Conservation (phyloP, 768 basidiomycete species). For the Crassisporium funariophilum region DNA sequence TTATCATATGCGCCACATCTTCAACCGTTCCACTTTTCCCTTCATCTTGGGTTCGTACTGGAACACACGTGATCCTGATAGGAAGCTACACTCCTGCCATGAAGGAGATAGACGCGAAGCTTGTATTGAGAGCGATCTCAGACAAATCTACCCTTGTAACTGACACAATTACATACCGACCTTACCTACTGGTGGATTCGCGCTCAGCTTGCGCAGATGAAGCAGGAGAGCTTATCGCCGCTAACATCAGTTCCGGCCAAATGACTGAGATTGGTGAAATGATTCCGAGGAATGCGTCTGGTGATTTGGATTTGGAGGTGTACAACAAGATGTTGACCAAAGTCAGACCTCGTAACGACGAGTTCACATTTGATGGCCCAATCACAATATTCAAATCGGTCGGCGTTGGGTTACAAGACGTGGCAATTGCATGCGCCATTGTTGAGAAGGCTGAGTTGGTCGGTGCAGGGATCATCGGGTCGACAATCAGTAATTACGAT, state of each 20-base stretch:
- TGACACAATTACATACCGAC: background rate
- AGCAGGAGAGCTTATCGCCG: conserved; percentile 80
- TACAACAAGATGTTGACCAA: conserved; percentile 6
- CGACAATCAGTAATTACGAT: conserved; percentile 48
- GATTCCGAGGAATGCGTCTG: conserved; percentile 29
- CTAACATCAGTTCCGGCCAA: conserved; percentile 37
- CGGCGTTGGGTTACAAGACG: conserved; percentile 86
- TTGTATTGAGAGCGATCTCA: conserved; percentile 55
- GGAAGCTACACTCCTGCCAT: conserved; percentile 84
- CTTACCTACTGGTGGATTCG: conserved; percentile 73
- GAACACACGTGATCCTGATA: conserved; percentile 73
- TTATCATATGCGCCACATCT: conserved; percentile 80
- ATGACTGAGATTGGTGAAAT: conserved; percentile 75
- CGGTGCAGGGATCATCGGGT: conserved; percentile 42
- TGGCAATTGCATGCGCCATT: conserved; percentile 74
- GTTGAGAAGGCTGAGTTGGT: conserved; percentile 59
- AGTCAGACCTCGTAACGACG: background rate
- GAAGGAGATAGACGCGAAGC: conserved; percentile 67
- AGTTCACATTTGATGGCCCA: conserved; percentile 35
- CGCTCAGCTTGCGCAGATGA: conserved; percentile 68
- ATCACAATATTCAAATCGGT: conserved; percentile 89
- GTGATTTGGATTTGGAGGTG: conserved; percentile 5
- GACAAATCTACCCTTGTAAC: background rate
- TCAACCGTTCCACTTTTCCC: conserved; percentile 72
- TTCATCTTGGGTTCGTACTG: conserved; percentile 58